These are phyloP conservation scores for Musa schizocarpa DNA, from an alignment of 176 grass and related monocot species.

Conservation along the genomic window DNA sequence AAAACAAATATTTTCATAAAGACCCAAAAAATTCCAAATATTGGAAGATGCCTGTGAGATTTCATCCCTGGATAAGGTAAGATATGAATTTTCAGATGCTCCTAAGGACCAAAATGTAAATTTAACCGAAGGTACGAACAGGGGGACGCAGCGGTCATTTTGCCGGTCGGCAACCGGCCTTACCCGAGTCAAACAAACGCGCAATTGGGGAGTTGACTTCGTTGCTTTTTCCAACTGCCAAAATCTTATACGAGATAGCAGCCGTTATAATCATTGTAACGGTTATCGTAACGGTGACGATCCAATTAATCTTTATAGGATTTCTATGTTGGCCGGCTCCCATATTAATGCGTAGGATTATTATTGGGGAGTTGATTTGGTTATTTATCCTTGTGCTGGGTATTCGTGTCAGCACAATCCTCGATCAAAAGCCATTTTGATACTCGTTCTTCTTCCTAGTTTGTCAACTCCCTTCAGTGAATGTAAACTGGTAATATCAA, in stretches of 20 bases:
- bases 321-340: too few species aligned
- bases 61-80: not conserved
- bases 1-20: not conserved
- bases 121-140: not conserved
- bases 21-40: not conserved
- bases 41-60: not conserved
- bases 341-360: too few species aligned
- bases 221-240: not conserved
- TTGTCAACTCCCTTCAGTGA: too few species aligned
- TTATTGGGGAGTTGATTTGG: too few species aligned
- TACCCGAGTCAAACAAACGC: not conserved
- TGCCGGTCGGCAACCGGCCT: not conserved
- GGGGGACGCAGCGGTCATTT: not conserved
- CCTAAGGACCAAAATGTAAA: not conserved
- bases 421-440: too few species aligned
- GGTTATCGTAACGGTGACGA: not conserved
- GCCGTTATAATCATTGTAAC: not conserved
- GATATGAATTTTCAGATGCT: not conserved
- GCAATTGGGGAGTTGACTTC: not conserved
- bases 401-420: too few species aligned
- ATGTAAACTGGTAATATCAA: too few species aligned
- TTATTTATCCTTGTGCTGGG: too few species aligned
- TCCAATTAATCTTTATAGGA: too few species aligned
- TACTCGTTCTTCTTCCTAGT: too few species aligned
- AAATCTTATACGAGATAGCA: not conserved